Conservation (phyloP, 257 asterid species). For the Nicotiana attenuata region DNA sequence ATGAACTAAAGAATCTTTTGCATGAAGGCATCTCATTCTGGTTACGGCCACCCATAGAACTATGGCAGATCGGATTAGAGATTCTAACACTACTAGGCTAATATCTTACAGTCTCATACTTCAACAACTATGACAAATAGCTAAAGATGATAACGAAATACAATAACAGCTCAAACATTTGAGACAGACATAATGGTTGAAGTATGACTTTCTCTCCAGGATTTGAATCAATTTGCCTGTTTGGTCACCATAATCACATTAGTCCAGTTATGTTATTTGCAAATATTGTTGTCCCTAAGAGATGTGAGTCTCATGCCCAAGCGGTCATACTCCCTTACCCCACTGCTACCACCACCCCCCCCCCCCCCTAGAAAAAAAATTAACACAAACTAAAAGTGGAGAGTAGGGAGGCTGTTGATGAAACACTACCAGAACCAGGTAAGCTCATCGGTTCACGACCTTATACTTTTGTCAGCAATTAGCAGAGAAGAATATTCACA, state of each 20-base stretch:
- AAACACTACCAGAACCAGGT: too few species aligned
- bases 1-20: background rate
- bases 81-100: background rate
- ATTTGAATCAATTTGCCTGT: background rate
- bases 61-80: background rate
- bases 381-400: background rate
- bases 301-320: background rate
- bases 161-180: background rate
- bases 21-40: background rate
- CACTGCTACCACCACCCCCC: background rate
- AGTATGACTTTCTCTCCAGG: background rate
- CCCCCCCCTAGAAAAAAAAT: background rate
- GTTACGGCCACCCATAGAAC: background rate
- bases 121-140: background rate
- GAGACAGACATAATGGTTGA: background rate
- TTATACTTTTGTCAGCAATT: too few species aligned
- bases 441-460: too few species aligned
- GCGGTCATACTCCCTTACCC: too few species aligned
- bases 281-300: background rate
- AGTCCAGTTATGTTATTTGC: background rate
- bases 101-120: background rate
- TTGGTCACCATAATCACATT: background rate
- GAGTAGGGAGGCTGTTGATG: background rate
- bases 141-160: background rate
- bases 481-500: too few species aligned